A percentile compares a stretch with the other conserved stretches of the same genome.
Conservation (phyloP, 2,329 filamentous ascomycete species). For the Graphilbum sp. region DNA sequence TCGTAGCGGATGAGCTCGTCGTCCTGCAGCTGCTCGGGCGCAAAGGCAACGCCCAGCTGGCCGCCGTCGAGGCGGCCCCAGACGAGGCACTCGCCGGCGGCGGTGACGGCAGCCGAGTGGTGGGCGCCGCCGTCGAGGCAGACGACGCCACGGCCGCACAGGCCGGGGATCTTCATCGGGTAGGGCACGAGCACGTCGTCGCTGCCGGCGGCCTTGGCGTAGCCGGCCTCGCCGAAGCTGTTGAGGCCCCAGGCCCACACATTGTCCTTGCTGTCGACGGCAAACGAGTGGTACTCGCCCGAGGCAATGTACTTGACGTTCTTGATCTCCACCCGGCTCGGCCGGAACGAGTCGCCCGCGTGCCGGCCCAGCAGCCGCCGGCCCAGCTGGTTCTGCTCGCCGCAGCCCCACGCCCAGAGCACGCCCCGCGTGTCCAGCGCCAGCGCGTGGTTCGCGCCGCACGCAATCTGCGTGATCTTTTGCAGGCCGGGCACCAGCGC, state of each 20-base stretch:
- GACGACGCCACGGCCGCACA: constrained; percentile 47
- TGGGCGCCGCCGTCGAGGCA: constrained; percentile 54
- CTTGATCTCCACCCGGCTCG: constrained; percentile 18
- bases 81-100: constrained; percentile 37
- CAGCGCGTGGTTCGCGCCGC: constrained; percentile 55
- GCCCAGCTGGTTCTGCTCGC: constrained; percentile 47
- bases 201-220: constrained; percentile 43
- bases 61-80: constrained; percentile 43
- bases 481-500: constrained; percentile 43
- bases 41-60: constrained; percentile 40
- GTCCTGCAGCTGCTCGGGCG: constrained; percentile 36
- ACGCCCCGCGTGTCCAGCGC: constrained; percentile 48
- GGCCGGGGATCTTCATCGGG: constrained; percentile 48
- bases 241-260: constrained; percentile 78
- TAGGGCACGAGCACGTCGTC: constrained; percentile 57
- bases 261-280: constrained; percentile 50
- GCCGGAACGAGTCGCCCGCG: constrained; percentile 16
- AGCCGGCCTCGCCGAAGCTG: constrained; percentile 67
- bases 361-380: constrained; percentile 42
- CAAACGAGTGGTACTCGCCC: constrained; percentile 72
- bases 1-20: constrained; percentile 46
- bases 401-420: constrained; percentile 55
- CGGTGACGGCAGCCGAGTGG: constrained; percentile 52
- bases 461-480: constrained; percentile 48
- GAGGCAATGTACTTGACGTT: constrained; percentile 46